phyloP scores from a whole-genome alignment of 1,284 basidiomycete genomes.

The Irpex rosettiformis region DNA sequence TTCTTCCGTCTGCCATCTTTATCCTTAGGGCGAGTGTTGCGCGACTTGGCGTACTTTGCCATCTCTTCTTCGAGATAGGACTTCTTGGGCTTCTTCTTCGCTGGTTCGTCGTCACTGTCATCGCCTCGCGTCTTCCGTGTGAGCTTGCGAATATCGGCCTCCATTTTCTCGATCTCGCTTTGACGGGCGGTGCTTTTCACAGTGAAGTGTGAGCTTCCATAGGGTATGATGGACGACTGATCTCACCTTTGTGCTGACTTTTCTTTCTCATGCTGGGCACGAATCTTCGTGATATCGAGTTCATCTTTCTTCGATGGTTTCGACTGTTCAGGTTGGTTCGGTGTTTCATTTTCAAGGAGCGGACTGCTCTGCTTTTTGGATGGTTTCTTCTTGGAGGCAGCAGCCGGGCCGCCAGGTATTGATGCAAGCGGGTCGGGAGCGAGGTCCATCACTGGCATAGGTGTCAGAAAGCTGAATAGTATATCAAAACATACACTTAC shows the following conservation, averaged over 20 bases:
- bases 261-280: conserved; percentile 70
- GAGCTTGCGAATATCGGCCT: conserved; percentile 81
- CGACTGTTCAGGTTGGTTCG: conserved; percentile 20
- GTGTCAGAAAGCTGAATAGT: background rate
- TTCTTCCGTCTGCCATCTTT: conserved; percentile 44
- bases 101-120: conserved; percentile 56
- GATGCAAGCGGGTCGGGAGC: conserved; percentile 25
- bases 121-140: conserved; percentile 49
- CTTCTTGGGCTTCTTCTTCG: conserved; percentile 58
- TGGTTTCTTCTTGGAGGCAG: conserved; percentile 19
- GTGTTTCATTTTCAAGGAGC: conserved; percentile 9
- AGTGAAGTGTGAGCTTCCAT: background rate
- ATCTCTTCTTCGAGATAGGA: conserved; percentile 80
- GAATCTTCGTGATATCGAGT: conserved; percentile 55
- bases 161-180: conserved; percentile 83
- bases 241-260: conserved; percentile 55
- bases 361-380: conserved; percentile 19
- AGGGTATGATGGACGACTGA: too few species aligned
- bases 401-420: conserved; percentile 23
- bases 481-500: conserved; percentile 44
- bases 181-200: conserved; percentile 58
- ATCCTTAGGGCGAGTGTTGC: conserved; percentile 59
- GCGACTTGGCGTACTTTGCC: conserved; percentile 70
- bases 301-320: conserved; percentile 40
- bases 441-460: conserved; percentile 46